These are phyloP conservation scores for Globisporangium yorkense DNA, from an alignment of 352 stramenopile genomes.

Conservation along the genomic window DNA sequence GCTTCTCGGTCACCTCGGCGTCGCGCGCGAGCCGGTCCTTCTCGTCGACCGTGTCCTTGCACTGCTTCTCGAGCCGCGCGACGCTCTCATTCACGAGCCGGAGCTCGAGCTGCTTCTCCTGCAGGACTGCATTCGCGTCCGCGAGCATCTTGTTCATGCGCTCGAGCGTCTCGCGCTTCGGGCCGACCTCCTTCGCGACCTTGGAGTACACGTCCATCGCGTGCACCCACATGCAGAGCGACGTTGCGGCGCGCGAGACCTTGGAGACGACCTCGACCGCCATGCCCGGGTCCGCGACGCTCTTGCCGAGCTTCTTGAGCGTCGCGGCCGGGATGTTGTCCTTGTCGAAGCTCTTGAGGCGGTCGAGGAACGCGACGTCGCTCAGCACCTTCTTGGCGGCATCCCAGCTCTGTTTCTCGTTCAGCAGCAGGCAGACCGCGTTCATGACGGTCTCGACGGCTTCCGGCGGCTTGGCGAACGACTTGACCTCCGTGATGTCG, in stretches of 20 bases:
- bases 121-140: conserved; percentile 81
- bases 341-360: conserved; percentile 91
- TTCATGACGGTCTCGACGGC: conserved; percentile 94
- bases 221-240: conserved; percentile 92
- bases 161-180: conserved; percentile 89
- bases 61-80: conserved; percentile 83
- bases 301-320: conserved; percentile 88
- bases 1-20: conserved; percentile 82
- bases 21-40: conserved; percentile 89
- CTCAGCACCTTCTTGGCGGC: conserved; percentile 88
- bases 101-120: conserved; percentile 88
- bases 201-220: conserved; percentile 95
- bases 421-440: conserved; percentile 90
- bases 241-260: conserved; percentile 89
- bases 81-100: conserved; percentile 89
- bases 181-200: conserved; percentile 92
- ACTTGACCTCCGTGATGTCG: conserved; percentile 94
- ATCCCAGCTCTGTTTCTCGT: conserved; percentile 92
- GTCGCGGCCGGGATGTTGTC: conserved; percentile 89
- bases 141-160: conserved; percentile 89
- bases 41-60: conserved; percentile 87
- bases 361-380: conserved; percentile 86
- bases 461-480: conserved; percentile 89
- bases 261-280: conserved; percentile 89
- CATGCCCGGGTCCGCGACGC: conserved; percentile 82